Conservation (phyloP, 2,329 filamentous ascomycete genomes). For the Hymenoscyphus occultus region DNA sequence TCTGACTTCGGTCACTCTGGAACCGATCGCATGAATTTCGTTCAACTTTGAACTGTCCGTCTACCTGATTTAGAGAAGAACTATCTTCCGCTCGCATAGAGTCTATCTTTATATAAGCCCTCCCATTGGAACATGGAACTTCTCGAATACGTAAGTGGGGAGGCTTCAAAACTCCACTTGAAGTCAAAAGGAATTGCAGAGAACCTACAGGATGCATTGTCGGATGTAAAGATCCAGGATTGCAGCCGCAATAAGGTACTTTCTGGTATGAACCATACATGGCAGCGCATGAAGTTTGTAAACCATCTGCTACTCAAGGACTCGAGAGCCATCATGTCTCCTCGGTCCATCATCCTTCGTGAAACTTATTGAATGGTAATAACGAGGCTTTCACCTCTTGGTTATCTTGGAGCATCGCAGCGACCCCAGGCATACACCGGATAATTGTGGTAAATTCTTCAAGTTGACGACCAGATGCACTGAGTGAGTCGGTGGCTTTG, state of each 20-base stretch:
- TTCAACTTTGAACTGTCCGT: not conserved
- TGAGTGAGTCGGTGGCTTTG: slow-evolving; percentile 13
- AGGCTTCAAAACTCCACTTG: not conserved
- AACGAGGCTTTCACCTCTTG: slow-evolving; percentile 15
- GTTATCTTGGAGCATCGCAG: slow-evolving; percentile 13
- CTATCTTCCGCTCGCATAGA: not conserved
- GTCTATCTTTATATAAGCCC: not conserved
- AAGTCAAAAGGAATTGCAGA: slow-evolving; percentile 9
- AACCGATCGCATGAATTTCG: not conserved
- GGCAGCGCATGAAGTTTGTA: not conserved
- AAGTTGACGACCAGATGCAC: slow-evolving; percentile 22
- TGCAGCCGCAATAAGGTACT: slow-evolving; percentile 17
- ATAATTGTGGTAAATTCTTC: slow-evolving; percentile 14
- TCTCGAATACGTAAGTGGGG: not conserved
- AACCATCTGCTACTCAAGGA: not conserved
- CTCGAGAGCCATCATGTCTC: slow-evolving; percentile 8
- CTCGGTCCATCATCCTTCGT: not conserved
- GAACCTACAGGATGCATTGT: slow-evolving; percentile 17
- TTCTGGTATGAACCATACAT: not conserved
- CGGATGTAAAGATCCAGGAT: slow-evolving; percentile 19
- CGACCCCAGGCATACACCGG: slow-evolving; percentile 15
- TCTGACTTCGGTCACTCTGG: not conserved
- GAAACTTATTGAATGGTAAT: slow-evolving; percentile 14
- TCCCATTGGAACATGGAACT: not conserved
- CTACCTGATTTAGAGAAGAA: not conserved